Evolutionary conservation across 306 rosid genomes (phyloP), one percentile per base, ranked within the genome.

Genomic region (Pueraria montana): DNA sequence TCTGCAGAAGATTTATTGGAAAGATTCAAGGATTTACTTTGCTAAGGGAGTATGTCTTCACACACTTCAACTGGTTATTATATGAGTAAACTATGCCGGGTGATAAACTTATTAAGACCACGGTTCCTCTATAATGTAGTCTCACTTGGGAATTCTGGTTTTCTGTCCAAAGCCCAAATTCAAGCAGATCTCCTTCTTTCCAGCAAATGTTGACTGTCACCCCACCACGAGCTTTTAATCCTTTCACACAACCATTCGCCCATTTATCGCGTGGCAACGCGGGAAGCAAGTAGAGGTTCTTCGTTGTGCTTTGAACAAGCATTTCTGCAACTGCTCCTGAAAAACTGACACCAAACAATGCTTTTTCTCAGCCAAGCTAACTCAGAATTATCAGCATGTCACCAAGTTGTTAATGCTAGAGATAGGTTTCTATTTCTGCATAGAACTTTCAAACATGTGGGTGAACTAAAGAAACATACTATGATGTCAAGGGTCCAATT

Each of bases 221-320:
- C 55, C 92, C 92, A 0, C 96, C 96, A 0, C 96, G 97, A 1
- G 93, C 94, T 86, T 89, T 93, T 79, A 93, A 85, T 84, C 96
- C 97, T 84, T 91, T 91, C 62, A 93, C 90, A n/a, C 94, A 93
- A 58, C 97, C 97, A 63, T 76, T 88, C 6, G 91, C 84, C 97
- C 97, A 91, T 88, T 87, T 91, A 59, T 90, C 94, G 18, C 91
- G 87, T 0, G 97, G 97, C 84, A 93, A 87, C 3, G 97, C 96
- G 0, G 97, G 96, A 82, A 93, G 97, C 74, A 93, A 84, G 87
- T 84, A 87, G 2, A 93, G 87, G 67, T 93, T 96, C 82, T 87
- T 93, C 7, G 72, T 36, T 2, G 97, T 91, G 89, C 97, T 91
- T 58, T 91, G 97, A 74, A 93, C 96, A 77, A 93, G 91, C 94